These are phyloP conservation scores for Arabidopsis hybrid DNA, from an alignment of 441 rosid species.

Conservation along the genomic window DNA sequence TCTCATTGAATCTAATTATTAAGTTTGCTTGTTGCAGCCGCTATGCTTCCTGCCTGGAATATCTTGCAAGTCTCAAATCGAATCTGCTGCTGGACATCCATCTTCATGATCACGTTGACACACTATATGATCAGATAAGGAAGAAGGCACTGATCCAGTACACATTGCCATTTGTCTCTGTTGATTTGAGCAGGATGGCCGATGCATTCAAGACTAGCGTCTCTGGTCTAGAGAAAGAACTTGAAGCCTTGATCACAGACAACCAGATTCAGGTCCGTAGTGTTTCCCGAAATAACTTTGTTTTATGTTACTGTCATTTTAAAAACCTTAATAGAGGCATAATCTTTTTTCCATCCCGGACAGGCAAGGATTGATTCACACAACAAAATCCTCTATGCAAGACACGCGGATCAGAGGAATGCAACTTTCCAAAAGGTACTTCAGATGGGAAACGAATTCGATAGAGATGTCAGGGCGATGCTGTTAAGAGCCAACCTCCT, in stretches of 20 bases:
- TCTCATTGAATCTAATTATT: not conserved
- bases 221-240: conserved; percentile 84
- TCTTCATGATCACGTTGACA: conserved; percentile 88
- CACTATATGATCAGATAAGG: conserved; percentile 87
- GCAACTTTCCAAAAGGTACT: conserved; percentile 95
- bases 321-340: not conserved
- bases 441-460: conserved; percentile 95
- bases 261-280: conserved; percentile 84
- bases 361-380: conserved; percentile 99
- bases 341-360: conserved; percentile 21
- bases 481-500: conserved; percentile 87
- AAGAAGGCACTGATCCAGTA: conserved; percentile 96
- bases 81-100: conserved; percentile 91
- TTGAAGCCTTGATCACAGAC: conserved; percentile 89
- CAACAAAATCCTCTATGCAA: conserved; percentile 92
- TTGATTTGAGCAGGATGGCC: conserved; percentile 95
- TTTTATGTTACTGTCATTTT: not conserved
- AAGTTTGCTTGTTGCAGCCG: conserved; percentile 58
- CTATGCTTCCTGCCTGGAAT: conserved; percentile 91
- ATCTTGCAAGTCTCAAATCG: conserved; percentile 86
- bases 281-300: not conserved
- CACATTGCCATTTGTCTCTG: conserved; percentile 97
- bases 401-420: conserved; percentile 97
- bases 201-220: conserved; percentile 93
- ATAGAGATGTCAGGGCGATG: conserved; percentile 88